Conservation (phyloP, 768 basidiomycete species). For the Lyophyllum shimeji region DNA sequence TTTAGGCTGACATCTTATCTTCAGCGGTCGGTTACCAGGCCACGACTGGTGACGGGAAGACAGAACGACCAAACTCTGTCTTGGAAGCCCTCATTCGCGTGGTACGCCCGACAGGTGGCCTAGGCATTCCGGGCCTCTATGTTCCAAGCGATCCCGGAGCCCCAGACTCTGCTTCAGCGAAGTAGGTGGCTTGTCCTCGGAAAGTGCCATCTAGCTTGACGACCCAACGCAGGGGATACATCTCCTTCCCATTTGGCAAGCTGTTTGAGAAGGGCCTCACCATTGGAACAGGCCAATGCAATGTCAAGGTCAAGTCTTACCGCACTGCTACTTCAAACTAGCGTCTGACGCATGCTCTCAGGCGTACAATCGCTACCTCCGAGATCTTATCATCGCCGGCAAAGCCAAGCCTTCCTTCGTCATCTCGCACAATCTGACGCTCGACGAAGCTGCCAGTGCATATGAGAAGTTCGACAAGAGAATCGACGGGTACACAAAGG, state of each 20-base stretch:
- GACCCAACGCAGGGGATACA: conserved; percentile 37
- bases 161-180: conserved; percentile 48
- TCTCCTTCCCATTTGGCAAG: conserved; percentile 52
- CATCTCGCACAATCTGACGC: conserved; percentile 50
- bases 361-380: conserved; percentile 53
- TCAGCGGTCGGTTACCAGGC: conserved; percentile 57
- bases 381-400: conserved; percentile 54
- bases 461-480: conserved; percentile 56
- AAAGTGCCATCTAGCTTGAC: neutral
- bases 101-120: conserved; percentile 52
- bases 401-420: conserved; percentile 55
- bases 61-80: conserved; percentile 55
- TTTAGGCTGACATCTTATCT: neutral
- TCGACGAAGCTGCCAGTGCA: conserved; percentile 48
- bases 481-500: conserved; percentile 54
- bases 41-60: conserved; percentile 50
- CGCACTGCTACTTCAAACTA: neutral
- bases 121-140: conserved; percentile 59
- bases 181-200: conserved; percentile 29
- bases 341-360: conserved; percentile 15
- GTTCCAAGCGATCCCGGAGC: conserved; percentile 59
- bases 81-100: conserved; percentile 51
- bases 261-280: conserved; percentile 57
- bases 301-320: conserved; percentile 41
- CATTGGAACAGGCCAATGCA: conserved; percentile 55